phyloP scores from a whole-genome alignment of 1,284 basidiomycete genomes.

The Irpex lacteus region DNA sequence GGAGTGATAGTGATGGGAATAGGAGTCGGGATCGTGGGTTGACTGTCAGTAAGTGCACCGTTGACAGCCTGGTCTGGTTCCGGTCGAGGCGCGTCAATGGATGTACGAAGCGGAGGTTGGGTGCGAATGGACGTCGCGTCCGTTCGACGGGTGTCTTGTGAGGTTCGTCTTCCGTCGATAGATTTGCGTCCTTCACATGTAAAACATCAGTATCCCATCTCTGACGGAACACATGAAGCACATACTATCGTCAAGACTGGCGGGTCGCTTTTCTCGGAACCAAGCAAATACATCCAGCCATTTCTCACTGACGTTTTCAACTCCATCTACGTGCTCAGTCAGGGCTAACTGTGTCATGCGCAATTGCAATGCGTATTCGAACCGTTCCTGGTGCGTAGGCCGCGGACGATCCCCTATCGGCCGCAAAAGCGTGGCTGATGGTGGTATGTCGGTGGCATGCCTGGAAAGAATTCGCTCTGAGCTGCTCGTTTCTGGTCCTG shows the following conservation, averaged over 20 bases:
- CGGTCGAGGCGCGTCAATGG: neutral
- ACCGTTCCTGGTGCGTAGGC: constrained; percentile 57
- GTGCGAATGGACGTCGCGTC: constrained; percentile 18
- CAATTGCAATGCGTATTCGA: constrained; percentile 82
- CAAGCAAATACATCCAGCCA: constrained; percentile 89
- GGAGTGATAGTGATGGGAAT: constrained; percentile 47
- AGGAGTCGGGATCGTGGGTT: constrained; percentile 7
- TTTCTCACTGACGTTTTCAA: constrained; percentile 78
- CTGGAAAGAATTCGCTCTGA: constrained; percentile 32
- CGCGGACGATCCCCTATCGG: constrained; percentile 53
- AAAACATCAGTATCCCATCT: neutral
- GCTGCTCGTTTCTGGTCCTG: neutral
- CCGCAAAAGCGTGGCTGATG: constrained; percentile 46
- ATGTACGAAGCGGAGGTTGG: constrained; percentile 17
- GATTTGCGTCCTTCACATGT: constrained; percentile 24
- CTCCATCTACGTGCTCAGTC: constrained; percentile 82
- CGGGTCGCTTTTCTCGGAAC: constrained; percentile 63
- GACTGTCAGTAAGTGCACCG: constrained; percentile 11
- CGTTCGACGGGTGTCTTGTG: constrained; percentile 23
- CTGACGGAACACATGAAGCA: neutral
- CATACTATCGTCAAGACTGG: constrained; percentile 37
- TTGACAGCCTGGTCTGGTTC: neutral
- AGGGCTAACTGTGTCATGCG: constrained; percentile 86
- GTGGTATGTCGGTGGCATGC: constrained; percentile 39
- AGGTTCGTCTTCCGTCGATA: constrained; percentile 28